Conservation (phyloP, 371 early-diverging fungal genomes). For the Thermomucor indicae-seudaticae region DNA sequence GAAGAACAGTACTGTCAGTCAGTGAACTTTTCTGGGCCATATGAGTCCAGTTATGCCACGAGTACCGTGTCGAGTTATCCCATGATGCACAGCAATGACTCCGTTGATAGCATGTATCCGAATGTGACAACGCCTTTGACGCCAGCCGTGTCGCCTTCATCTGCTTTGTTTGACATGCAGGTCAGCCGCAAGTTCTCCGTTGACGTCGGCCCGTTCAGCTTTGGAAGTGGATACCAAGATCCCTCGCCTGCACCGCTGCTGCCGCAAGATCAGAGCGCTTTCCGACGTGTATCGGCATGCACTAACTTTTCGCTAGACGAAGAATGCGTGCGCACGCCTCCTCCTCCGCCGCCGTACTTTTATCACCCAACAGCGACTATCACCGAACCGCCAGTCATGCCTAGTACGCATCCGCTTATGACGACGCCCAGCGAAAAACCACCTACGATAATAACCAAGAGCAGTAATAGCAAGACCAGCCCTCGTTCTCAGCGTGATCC, state of each 20-base stretch:
- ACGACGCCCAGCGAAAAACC: too few relatives aligned
- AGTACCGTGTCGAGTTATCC: too few relatives aligned
- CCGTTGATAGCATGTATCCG: not conserved
- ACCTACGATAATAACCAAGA: too few relatives aligned
- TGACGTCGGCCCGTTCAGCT: slow-evolving; percentile 47
- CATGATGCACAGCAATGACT: too few relatives aligned
- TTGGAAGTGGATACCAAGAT: slow-evolving; percentile 18
- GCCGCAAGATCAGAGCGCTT: slow-evolving; percentile 23
- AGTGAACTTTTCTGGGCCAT: too few relatives aligned
- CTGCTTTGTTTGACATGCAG: slow-evolving; percentile 19
- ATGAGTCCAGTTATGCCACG: too few relatives aligned
- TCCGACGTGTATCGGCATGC: slow-evolving; percentile 16
- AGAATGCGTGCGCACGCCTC: not conserved
- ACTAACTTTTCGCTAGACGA: slow-evolving; percentile 4
- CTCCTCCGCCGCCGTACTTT: not conserved
- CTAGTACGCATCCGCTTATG: too few relatives aligned
- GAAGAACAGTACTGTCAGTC: too few relatives aligned
- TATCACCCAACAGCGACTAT: not conserved
- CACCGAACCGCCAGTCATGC: not conserved
- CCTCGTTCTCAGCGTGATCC: not conserved
- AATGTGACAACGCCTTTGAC: slow-evolving; percentile 13
- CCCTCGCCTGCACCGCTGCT: slow-evolving; percentile 12
- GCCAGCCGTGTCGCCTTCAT: slow-evolving; percentile 18
- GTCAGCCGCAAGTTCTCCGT: slow-evolving; percentile 36
- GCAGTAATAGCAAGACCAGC: too few relatives aligned